phyloP scores from a whole-genome alignment of 495 filamentous ascomycete species.

The Neurospora sp. region DNA sequence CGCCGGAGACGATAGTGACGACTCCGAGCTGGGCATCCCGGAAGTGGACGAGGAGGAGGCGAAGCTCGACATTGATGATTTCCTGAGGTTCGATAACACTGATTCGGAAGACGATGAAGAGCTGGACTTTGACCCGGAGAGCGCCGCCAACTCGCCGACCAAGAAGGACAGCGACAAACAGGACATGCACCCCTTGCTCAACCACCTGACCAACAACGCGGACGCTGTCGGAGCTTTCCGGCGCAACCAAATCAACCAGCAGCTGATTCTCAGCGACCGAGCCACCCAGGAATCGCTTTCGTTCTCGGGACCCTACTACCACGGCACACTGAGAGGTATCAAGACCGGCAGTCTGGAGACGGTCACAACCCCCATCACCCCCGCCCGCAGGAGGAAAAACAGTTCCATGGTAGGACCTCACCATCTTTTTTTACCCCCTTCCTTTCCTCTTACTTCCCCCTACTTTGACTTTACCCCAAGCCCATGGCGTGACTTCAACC shows the following conservation, averaged over 20 bases:
- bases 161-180: conserved; percentile 20
- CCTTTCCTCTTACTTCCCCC: conserved; percentile 2
- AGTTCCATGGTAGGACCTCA: conserved; percentile 9
- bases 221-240: conserved; percentile 70
- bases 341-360: conserved; percentile 45
- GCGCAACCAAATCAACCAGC: conserved; percentile 63
- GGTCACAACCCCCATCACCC: conserved; percentile 45
- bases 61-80: conserved; percentile 56
- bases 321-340: conserved; percentile 42
- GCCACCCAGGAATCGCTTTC: conserved; percentile 42
- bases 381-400: conserved; percentile 37
- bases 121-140: conserved; percentile 26
- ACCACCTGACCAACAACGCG: conserved; percentile 53
- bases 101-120: conserved; percentile 42
- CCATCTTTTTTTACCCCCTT: not conserved
- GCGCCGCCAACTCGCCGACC: conserved; percentile 41
- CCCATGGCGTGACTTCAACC: conserved; percentile 13
- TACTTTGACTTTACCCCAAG: not conserved
- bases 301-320: conserved; percentile 41
- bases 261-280: conserved; percentile 53
- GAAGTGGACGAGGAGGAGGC: conserved; percentile 56
- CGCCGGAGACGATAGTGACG: conserved; percentile 20
- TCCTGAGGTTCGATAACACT: conserved; percentile 55
- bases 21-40: conserved; percentile 34
- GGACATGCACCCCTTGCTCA: conserved; percentile 39